Evolutionary conservation across 768 basidiomycete species (phyloP).

Genomic region (Exsudoporus frostii): DNA sequence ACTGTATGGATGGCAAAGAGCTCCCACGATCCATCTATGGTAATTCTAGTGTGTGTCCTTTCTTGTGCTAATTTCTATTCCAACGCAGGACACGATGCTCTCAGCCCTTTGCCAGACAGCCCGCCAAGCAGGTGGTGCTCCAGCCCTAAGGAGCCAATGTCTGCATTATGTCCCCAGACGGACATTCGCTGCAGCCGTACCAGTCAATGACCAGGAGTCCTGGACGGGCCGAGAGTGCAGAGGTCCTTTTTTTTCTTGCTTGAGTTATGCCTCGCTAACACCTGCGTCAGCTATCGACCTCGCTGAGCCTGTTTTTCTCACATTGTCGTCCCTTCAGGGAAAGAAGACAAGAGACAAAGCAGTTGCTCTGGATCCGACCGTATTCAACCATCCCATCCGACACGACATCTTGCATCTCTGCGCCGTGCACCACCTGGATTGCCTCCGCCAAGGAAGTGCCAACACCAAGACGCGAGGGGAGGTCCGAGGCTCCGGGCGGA

Average conservation of each 20-base stretch:
- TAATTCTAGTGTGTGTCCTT: neutral
- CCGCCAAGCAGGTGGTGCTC: constrained; percentile 10
- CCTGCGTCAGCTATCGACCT: constrained; percentile 35
- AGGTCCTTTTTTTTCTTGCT: constrained; percentile 15
- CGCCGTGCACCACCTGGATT: constrained; percentile 82
- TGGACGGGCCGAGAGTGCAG: constrained; percentile 1
- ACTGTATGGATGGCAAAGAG: neutral
- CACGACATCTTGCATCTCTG: constrained; percentile 92
- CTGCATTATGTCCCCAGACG: constrained; percentile 2
- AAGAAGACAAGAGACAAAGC: constrained; percentile 44
- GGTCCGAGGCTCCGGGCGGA: constrained; percentile 84
- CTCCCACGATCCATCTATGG: constrained; percentile 29
- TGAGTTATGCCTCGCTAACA: constrained; percentile 5
- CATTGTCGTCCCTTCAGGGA: constrained; percentile 54
- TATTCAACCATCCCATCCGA: constrained; percentile 87
- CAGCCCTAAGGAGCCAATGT: neutral
- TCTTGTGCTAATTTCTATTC: neutral
- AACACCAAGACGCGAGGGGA: constrained; percentile 90
- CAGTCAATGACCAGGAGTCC: neutral
- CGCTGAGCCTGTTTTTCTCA: constrained; percentile 52
- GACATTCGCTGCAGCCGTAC: constrained; percentile 10
- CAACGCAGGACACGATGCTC: constrained; percentile 12
- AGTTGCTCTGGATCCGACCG: constrained; percentile 69
- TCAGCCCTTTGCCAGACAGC: constrained; percentile 13
- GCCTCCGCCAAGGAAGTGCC: constrained; percentile 88